Conservation (phyloP, 1,284 basidiomycete species). For the Cutaneotrichosporon sp. region DNA sequence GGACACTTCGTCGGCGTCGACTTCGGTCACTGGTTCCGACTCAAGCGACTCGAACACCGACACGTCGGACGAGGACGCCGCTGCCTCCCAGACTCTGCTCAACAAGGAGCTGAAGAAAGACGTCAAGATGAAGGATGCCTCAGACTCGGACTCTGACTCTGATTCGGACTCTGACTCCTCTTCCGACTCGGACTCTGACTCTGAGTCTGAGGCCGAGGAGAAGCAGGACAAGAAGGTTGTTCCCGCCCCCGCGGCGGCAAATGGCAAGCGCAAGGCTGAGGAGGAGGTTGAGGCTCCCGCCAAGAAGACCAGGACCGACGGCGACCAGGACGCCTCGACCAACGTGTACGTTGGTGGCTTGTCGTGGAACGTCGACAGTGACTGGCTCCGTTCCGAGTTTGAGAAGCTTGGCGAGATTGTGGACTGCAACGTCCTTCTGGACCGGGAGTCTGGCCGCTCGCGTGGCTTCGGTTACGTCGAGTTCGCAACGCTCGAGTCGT, state of each 20-base stretch:
- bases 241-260: slow-evolving; percentile 23
- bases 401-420: slow-evolving; percentile 80
- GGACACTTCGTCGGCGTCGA: too few relatives aligned
- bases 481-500: slow-evolving; percentile 62
- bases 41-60: slow-evolving; percentile 23
- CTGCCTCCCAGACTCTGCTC: slow-evolving; percentile 5
- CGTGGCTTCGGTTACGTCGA: slow-evolving; percentile 95
- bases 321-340: slow-evolving; percentile 55
- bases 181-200: slow-evolving; percentile 28
- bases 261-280: slow-evolving; percentile 4
- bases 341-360: slow-evolving; percentile 89
- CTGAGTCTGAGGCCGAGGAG: slow-evolving; percentile 31
- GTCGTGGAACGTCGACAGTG: slow-evolving; percentile 97
- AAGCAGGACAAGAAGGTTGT: too few relatives aligned
- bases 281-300: slow-evolving; percentile 53
- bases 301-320: slow-evolving; percentile 79
- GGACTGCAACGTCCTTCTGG: slow-evolving; percentile 82
- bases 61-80: slow-evolving; percentile 23
- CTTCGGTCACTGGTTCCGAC: slow-evolving; percentile 16
- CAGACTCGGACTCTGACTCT: slow-evolving; percentile 13
- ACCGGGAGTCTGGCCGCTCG: slow-evolving; percentile 80
- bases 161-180: too few relatives aligned
- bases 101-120: slow-evolving; percentile 14
- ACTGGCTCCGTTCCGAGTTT: slow-evolving; percentile 90
- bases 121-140: slow-evolving; percentile 21